Evolutionary conservation across 768 basidiomycete genomes (phyloP), one percentile per base, ranked within the genome.

Genomic region (Mycena leptocephala): DNA sequence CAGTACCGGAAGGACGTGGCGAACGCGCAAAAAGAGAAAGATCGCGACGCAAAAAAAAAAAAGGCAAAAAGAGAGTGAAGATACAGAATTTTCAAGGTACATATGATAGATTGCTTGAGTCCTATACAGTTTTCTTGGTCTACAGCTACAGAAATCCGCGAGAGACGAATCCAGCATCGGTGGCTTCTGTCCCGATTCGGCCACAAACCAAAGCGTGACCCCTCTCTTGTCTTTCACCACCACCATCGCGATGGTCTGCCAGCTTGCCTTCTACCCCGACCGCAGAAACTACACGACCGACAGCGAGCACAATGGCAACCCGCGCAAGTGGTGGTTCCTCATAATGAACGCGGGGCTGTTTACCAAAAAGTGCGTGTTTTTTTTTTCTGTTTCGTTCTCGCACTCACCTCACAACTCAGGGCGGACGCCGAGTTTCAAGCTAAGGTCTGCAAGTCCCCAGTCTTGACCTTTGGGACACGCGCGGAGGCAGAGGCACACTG

Each of bases 1-100:
- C 56, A 59, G 56, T 59, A 59, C 56, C 56, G 56, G 32, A 59
- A 59, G 32, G 56, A 59, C 56, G 7, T 59, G 56, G 56, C 56
- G 32, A 59, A 59, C 56, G 32, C 56, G 24, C 55, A 46, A 20
- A 46, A 46, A 20, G 43, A 46, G 43, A 46, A 46, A 46, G 43
- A 18, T 46, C 16, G 43, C 20, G 43, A 46, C 13, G 18, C 43
- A 46, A 46, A 46, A 22, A 46, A 46, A 46, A 22, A 46, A 18
- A 16, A 16, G 20, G 20, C 14, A 46, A 46, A 22, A 41, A 41
- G 16, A 41, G 43, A 46, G 18, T 46, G 43, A 46, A 46, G 10
- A 13, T 46, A 46, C 43, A 20, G 16, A 22, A 22, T 46, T 16
- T 46, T 46, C 43, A 46, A 46, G 43, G 43, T 46, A 22, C 43